Percentiles rank a stretch among this genome's conserved stretches.
Evolutionary conservation across 352 stramenopile genomes (phyloP).

Genomic region (Globisporangium perplexum): DNA sequence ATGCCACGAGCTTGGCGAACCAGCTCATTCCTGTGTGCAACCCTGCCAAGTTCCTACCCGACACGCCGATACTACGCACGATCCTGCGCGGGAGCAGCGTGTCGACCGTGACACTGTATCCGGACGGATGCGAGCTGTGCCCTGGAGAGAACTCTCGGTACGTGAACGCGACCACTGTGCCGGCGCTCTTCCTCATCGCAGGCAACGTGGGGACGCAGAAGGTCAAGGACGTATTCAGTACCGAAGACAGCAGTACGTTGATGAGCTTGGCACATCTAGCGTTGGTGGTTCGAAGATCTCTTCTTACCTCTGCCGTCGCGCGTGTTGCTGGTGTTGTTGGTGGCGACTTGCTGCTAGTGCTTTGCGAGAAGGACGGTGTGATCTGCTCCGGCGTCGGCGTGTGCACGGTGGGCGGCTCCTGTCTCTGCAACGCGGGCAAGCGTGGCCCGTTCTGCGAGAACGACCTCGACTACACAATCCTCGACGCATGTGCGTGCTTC

Average conservation of each 20-base stretch:
- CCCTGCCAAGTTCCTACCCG: slow-evolving; percentile 21
- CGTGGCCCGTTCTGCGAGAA: slow-evolving; percentile 49
- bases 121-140: slow-evolving; percentile 68
- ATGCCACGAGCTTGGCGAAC: slow-evolving; percentile 38
- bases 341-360: slow-evolving; percentile 24
- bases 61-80: slow-evolving; percentile 26
- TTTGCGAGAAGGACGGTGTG: slow-evolving; percentile 63
- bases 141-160: slow-evolving; percentile 32
- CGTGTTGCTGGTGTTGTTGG: background rate
- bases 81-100: slow-evolving; percentile 40
- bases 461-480: slow-evolving; percentile 38
- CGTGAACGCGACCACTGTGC: slow-evolving; percentile 46
- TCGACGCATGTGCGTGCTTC: slow-evolving; percentile 30
- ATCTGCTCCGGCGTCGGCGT: slow-evolving; percentile 64
- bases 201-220: slow-evolving; percentile 70
- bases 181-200: slow-evolving; percentile 55
- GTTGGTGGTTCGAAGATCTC: background rate
- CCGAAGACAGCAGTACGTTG: slow-evolving; percentile 55
- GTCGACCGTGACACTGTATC: slow-evolving; percentile 54
- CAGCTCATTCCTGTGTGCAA: slow-evolving; percentile 66
- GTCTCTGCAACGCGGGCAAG: slow-evolving; percentile 56
- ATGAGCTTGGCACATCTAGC: background rate
- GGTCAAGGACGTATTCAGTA: slow-evolving; percentile 68
- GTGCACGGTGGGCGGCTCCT: slow-evolving; percentile 62
- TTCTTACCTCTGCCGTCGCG: no score